phyloP scores from a whole-genome alignment of 345 rosid genomes.

The Lumnitzera littorea region DNA sequence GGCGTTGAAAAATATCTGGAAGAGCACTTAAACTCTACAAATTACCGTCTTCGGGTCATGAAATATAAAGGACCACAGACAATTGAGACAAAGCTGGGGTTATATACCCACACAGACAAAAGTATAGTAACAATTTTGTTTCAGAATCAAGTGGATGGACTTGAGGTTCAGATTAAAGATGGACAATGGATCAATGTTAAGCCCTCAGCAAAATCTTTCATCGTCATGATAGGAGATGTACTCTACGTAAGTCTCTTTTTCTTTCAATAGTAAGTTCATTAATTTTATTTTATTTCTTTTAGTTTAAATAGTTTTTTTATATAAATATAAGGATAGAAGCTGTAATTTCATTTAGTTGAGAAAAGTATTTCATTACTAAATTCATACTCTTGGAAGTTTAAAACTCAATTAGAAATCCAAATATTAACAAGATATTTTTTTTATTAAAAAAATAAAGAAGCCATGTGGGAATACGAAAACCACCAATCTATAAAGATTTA shows the following conservation, averaged over 20 bases:
- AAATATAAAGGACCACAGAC: slow-evolving; percentile 22
- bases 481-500: too few species aligned
- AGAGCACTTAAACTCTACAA: slow-evolving; percentile 4
- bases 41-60: slow-evolving; percentile 5
- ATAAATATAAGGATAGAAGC: too few species aligned
- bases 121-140: slow-evolving; percentile 14
- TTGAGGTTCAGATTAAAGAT: slow-evolving; percentile 24
- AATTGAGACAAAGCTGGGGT: neutral
- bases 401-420: too few species aligned
- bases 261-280: neutral
- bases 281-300: too few species aligned
- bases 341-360: too few species aligned
- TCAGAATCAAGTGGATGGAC: slow-evolving; percentile 24
- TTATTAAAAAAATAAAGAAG: too few species aligned
- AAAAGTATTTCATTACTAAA: too few species aligned
- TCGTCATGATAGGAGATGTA: slow-evolving; percentile 34
- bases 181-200: neutral
- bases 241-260: slow-evolving; percentile 6
- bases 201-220: neutral
- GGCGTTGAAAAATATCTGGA: slow-evolving; percentile 11
- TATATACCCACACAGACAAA: slow-evolving; percentile 19
- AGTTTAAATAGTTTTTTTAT: too few species aligned
- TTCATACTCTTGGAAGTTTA: too few species aligned
- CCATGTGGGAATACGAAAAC: too few species aligned
- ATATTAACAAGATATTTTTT: too few species aligned